Conservation (phyloP, 2,329 filamentous ascomycete genomes). For the Incumbomyces lentus region DNA sequence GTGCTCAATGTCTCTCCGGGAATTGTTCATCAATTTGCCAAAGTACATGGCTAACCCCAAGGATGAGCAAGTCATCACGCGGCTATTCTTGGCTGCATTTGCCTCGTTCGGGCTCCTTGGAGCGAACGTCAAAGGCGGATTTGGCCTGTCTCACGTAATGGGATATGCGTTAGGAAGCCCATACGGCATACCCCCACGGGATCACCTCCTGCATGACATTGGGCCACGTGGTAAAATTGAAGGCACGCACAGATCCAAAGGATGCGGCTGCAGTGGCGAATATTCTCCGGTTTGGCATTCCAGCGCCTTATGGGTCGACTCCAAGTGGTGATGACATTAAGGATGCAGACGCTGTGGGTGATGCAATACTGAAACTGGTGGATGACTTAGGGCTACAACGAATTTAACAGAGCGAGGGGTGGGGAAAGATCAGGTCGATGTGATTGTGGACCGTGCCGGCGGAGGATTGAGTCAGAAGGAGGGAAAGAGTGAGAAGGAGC, state of each 20-base stretch:
- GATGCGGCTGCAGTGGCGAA: slow-evolving; percentile 26
- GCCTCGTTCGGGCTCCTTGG: slow-evolving; percentile 42
- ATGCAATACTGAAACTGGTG: slow-evolving; percentile 18
- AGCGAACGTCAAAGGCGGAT: slow-evolving; percentile 39
- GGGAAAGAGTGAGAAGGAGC: slow-evolving; percentile 12
- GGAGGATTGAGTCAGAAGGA: slow-evolving; percentile 13
- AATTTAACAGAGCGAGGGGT: slow-evolving; percentile 19
- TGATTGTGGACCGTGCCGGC: slow-evolving; percentile 17
- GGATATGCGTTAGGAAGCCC: slow-evolving; percentile 46
- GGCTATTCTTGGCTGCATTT: slow-evolving; percentile 44
- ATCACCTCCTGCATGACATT: slow-evolving; percentile 46
- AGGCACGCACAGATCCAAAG: slow-evolving; percentile 34
- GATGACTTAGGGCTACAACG: slow-evolving; percentile 16
- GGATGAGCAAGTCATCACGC: slow-evolving; percentile 39
- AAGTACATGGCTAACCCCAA: slow-evolving; percentile 31
- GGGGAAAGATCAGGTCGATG: slow-evolving; percentile 17
- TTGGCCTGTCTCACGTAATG: slow-evolving; percentile 39
- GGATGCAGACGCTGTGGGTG: slow-evolving; percentile 17
- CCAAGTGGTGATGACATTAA: slow-evolving; percentile 17
- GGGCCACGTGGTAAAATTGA: slow-evolving; percentile 44
- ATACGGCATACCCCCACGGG: slow-evolving; percentile 47
- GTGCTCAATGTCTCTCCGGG: slow-evolving; percentile 34
- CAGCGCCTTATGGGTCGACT: slow-evolving; percentile 8
- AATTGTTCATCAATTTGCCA: slow-evolving; percentile 39
- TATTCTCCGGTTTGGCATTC: slow-evolving; percentile 18